These are phyloP conservation scores for Orbilia ellipsospora DNA, from an alignment of 2,329 filamentous ascomycete genomes.

Conservation along the genomic window DNA sequence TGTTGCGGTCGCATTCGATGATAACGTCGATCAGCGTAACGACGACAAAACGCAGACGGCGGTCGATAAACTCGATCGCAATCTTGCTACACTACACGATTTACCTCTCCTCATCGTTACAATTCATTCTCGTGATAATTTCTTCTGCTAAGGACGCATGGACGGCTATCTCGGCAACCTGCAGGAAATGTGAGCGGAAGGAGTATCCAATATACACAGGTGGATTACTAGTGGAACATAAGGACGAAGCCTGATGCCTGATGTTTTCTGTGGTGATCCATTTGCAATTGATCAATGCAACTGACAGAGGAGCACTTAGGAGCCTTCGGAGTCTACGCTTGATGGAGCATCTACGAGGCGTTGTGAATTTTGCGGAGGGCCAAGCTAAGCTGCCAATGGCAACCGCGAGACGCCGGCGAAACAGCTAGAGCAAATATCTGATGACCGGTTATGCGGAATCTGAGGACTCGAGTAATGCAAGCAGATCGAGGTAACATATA, in stretches of 20 bases:
- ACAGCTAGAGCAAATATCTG: no score
- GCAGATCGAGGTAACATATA: background rate
- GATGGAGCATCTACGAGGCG: constrained; percentile 10
- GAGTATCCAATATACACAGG: no score
- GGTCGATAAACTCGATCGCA: background rate
- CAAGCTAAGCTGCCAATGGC: constrained; percentile 2
- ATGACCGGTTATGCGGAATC: no score
- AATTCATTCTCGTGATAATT: constrained; percentile 7
- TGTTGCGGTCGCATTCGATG: constrained; percentile 3
- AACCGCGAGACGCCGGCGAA: background rate
- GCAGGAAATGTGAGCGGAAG: no score
- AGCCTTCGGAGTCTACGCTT: background rate
- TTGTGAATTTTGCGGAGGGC: background rate
- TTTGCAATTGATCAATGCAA: background rate
- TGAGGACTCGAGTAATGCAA: no score
- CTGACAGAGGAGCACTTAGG: background rate
- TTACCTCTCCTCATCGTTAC: background rate
- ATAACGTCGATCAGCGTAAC: no score
- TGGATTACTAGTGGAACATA: no score
- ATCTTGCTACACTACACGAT: background rate
- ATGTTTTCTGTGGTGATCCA: no score
- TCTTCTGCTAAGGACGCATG: background rate
- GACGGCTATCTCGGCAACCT: no score
- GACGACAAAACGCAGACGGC: background rate
- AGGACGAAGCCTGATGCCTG: no score